Evolutionary conservation across 2,329 filamentous ascomycete genomes (phyloP).

Genomic region (Leptosphaerulina australis): DNA sequence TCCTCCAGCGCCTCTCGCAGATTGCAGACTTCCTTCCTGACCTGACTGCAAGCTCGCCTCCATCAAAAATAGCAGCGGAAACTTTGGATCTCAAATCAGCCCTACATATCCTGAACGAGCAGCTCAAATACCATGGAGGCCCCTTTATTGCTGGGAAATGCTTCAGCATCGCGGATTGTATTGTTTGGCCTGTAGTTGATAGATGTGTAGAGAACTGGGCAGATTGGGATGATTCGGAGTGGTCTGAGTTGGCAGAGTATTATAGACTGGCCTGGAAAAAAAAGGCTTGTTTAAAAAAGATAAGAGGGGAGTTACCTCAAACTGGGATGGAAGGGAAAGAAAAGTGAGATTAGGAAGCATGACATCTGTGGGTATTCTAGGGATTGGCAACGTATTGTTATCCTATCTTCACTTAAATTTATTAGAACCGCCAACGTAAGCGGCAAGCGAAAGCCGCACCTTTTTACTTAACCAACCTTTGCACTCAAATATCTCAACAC

Average conservation of each 20-base stretch:
- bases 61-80: not conserved
- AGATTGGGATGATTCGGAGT: conserved; percentile 29
- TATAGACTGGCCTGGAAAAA: conserved; percentile 40
- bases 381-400: no score
- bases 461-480: no score
- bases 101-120: conserved; percentile 32
- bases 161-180: conserved; percentile 44
- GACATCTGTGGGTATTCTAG: no score
- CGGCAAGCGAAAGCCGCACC: no score
- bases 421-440: no score
- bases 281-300: conserved; percentile 38
- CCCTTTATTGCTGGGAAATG: conserved; percentile 40
- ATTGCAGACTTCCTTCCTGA: conserved; percentile 30
- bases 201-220: conserved; percentile 31
- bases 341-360: not conserved
- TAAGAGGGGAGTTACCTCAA: conserved; percentile 22
- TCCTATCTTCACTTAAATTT: no score
- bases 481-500: no score
- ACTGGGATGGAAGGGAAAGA: not conserved
- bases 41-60: conserved; percentile 12
- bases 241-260: conserved; percentile 32
- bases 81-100: conserved; percentile 20
- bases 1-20: conserved; percentile 20
- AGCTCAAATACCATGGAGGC: conserved; percentile 18
- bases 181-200: conserved; percentile 43